A percentile compares a stretch with the other conserved stretches of the same genome.
phyloP scores from a whole-genome alignment of 805 yeast species.

The Lipomyces orientalis region DNA sequence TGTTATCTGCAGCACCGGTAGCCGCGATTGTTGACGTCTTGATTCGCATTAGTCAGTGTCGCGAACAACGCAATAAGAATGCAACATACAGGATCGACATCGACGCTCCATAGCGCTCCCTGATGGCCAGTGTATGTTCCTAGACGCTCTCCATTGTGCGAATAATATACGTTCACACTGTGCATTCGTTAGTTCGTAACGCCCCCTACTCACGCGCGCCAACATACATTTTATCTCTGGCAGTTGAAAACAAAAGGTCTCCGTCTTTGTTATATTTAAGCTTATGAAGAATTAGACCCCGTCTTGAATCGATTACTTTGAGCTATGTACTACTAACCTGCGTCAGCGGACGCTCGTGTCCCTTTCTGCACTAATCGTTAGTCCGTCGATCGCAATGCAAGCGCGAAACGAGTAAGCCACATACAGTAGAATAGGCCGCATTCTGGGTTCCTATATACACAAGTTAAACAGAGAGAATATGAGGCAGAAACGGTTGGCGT shows the following conservation, averaged over 20 bases:
- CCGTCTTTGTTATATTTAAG: conserved; percentile 96
- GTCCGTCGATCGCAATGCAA: neutral
- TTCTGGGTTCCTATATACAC: conserved; percentile 40
- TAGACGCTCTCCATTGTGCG: conserved; percentile 93
- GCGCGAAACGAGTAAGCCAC: conserved; percentile 17
- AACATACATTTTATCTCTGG: conserved; percentile 74
- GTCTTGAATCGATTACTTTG: neutral
- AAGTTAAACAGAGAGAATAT: neutral
- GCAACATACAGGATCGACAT: conserved; percentile 61
- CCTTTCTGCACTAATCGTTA: conserved; percentile 55
- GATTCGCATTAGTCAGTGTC: conserved; percentile 5
- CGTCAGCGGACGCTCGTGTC: conserved; percentile 97
- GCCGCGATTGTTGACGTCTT: conserved; percentile 65
- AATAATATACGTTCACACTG: conserved; percentile 71
- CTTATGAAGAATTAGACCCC: conserved; percentile 32
- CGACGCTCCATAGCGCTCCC: conserved; percentile 96
- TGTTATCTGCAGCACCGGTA: conserved; percentile 91
- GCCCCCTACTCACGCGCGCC: neutral
- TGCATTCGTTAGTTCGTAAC: neutral
- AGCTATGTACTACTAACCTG: conserved; percentile 50
- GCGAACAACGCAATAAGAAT: neutral
- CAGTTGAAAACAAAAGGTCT: conserved; percentile 86
- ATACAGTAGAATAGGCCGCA: conserved; percentile 62
- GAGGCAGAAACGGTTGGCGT: neutral
- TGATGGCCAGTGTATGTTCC: conserved; percentile 89